These are phyloP conservation scores for Isatis tinctoria DNA, from an alignment of 345 rosid species.

Conservation along the genomic window DNA sequence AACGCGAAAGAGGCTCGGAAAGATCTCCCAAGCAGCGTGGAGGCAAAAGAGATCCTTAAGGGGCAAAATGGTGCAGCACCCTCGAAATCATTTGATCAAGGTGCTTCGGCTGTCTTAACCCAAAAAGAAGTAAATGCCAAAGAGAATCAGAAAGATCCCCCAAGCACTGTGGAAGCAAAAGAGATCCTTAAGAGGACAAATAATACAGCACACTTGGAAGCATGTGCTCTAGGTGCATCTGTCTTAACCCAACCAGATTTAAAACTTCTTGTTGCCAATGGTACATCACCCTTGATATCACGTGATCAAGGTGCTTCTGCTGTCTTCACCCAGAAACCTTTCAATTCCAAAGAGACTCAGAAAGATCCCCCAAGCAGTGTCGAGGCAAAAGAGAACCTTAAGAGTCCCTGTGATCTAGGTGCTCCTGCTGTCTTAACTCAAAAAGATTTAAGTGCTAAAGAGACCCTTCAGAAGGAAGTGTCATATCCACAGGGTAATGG, in stretches of 20 bases:
- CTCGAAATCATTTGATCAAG: slow-evolving; percentile 6
- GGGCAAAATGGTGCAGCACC: slow-evolving; percentile 22
- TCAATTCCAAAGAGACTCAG: slow-evolving; percentile 24
- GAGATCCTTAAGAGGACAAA: slow-evolving; percentile 10
- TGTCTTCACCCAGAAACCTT: slow-evolving; percentile 24
- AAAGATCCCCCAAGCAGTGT: neutral
- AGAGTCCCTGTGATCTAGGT: slow-evolving; percentile 14
- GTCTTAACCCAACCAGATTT: slow-evolving; percentile 22
- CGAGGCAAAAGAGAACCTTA: slow-evolving; percentile 13
- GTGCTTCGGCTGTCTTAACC: slow-evolving; percentile 27
- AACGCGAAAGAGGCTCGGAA: slow-evolving; percentile 24
- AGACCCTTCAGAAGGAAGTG: slow-evolving; percentile 31
- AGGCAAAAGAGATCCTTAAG: slow-evolving; percentile 5
- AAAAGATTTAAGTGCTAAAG: slow-evolving; percentile 33
- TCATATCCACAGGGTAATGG: slow-evolving; percentile 25
- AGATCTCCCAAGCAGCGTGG: neutral
- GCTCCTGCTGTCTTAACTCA: slow-evolving; percentile 23
- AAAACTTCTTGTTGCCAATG: neutral
- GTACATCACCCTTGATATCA: neutral
- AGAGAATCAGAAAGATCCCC: slow-evolving; percentile 12
- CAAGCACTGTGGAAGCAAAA: slow-evolving; percentile 8
- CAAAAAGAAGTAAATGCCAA: slow-evolving; percentile 30
- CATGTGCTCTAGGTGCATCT: slow-evolving; percentile 16
- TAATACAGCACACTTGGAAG: slow-evolving; percentile 20
- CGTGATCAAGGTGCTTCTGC: slow-evolving; percentile 24